A percentile compares a stretch with the other conserved stretches of the same genome.
phyloP scores from a whole-genome alignment of 2,329 filamentous ascomycete genomes.

The Colletotrichum sp. region DNA sequence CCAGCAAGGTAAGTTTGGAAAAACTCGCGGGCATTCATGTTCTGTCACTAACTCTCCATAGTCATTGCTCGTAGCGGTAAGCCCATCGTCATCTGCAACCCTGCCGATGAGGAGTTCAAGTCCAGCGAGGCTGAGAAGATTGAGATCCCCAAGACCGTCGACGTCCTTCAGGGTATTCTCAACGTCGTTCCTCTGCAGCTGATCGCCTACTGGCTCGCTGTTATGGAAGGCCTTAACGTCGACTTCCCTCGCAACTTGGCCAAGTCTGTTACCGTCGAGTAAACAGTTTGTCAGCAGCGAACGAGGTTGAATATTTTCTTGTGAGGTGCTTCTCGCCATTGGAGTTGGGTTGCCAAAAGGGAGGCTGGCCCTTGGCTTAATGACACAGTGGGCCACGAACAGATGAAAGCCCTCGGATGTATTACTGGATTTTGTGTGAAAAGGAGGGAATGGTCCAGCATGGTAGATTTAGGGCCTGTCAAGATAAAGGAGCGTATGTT shows the following conservation, averaged over 20 bases:
- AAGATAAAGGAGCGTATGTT: conserved; percentile 18
- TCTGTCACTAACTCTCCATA: conserved; percentile 34
- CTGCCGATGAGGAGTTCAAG: conserved; percentile 86
- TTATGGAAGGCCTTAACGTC: conserved; percentile 94
- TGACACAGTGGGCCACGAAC: conserved; percentile 2
- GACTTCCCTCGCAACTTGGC: conserved; percentile 98
- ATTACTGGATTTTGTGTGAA: conserved; percentile 17
- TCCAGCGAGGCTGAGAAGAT: conserved; percentile 92
- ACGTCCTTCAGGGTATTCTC: conserved; percentile 93
- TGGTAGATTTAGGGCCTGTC: conserved; percentile 9
- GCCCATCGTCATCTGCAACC: conserved; percentile 98
- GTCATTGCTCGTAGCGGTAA: conserved; percentile 95
- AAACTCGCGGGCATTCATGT: not conserved
- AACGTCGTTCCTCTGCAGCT: conserved; percentile 98
- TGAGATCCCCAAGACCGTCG: conserved; percentile 94
- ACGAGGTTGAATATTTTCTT: conserved; percentile 8
- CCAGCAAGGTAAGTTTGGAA: conserved; percentile 76
- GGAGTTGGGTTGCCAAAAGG: conserved; percentile 22
- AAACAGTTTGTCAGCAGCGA: conserved; percentile 41
- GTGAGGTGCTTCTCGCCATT: not conserved
- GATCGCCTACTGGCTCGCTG: conserved; percentile 98
- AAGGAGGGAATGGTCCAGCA: conserved; percentile 11
- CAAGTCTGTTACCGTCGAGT: conserved; percentile 99
- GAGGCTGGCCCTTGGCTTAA: conserved; percentile 12
- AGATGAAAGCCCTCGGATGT: conserved; percentile 1